phyloP scores from a whole-genome alignment of 129 eudicot genomes.

The Solidago caesia region DNA sequence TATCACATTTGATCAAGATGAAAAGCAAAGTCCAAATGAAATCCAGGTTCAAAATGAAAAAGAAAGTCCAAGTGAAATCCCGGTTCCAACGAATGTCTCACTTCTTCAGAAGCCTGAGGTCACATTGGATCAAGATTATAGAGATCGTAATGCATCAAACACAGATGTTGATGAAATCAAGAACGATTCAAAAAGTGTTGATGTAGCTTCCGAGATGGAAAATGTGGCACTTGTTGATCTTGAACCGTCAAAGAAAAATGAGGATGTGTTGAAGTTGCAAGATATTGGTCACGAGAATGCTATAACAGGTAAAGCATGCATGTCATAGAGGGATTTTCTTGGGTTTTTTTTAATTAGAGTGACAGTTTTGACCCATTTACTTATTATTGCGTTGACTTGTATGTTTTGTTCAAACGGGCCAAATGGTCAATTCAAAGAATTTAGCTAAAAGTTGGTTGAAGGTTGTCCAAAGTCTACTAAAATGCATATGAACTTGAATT shows the following conservation, averaged over 20 bases:
- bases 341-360: background rate
- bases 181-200: slow-evolving; percentile 22
- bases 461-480: background rate
- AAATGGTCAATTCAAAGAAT: background rate
- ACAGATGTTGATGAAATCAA: slow-evolving; percentile 26
- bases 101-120: slow-evolving; percentile 37
- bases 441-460: slow-evolving; percentile 5
- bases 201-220: slow-evolving; percentile 23
- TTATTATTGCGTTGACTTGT: no score
- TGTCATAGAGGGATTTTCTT: slow-evolving; percentile 3
- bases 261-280: slow-evolving; percentile 6
- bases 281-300: slow-evolving; percentile 21
- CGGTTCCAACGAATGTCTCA: slow-evolving; percentile 9
- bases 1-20: background rate
- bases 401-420: slow-evolving; percentile 1
- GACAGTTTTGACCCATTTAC: slow-evolving; percentile 13
- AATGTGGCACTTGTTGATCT: slow-evolving; percentile 5
- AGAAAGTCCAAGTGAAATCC: slow-evolving; percentile 17
- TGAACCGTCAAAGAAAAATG: slow-evolving; percentile 15
- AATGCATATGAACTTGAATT: background rate
- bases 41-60: background rate
- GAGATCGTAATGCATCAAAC: slow-evolving; percentile 12
- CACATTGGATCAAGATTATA: slow-evolving; percentile 18
- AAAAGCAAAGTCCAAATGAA: background rate
- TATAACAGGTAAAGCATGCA: slow-evolving; percentile 26